Conservation (phyloP, 75 land plant genomes). For the Picea sitchensis region DNA sequence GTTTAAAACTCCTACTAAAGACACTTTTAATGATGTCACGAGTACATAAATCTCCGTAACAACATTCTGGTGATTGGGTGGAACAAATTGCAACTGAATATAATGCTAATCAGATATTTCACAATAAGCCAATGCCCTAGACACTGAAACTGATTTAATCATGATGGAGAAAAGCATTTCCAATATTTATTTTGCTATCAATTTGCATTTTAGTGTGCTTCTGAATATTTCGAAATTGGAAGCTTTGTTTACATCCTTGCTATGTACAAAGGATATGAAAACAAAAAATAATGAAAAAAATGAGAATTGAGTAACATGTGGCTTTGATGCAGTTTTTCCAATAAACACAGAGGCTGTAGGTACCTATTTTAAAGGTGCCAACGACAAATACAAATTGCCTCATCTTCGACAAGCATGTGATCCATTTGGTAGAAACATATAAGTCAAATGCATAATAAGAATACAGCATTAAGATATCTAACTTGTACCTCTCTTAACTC, state of each 20-base stretch:
- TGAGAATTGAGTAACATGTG: too few species aligned
- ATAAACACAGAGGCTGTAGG: neutral
- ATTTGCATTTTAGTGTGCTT: neutral
- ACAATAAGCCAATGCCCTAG: neutral
- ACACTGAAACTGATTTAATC: neutral
- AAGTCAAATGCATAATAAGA: neutral
- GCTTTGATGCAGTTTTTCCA: neutral
- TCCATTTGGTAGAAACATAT: neutral
- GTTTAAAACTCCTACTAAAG: neutral
- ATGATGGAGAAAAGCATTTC: neutral
- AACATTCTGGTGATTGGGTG: neutral
- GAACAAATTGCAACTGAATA: neutral
- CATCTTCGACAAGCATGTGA: neutral
- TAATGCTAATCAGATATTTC: conserved; percentile 3
- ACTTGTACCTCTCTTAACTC: conserved; percentile 47
- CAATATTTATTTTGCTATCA: neutral
- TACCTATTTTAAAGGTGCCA: neutral
- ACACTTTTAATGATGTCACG: neutral
- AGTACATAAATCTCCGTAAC: neutral
- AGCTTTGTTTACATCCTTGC: neutral
- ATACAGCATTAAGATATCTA: neutral
- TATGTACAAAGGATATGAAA: neutral
- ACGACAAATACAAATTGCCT: neutral
- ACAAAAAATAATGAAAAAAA: neutral
- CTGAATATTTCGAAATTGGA: neutral